Evolutionary conservation across 1,284 basidiomycete species (phyloP).

Genomic region (Cryptococcus wingfieldii): DNA sequence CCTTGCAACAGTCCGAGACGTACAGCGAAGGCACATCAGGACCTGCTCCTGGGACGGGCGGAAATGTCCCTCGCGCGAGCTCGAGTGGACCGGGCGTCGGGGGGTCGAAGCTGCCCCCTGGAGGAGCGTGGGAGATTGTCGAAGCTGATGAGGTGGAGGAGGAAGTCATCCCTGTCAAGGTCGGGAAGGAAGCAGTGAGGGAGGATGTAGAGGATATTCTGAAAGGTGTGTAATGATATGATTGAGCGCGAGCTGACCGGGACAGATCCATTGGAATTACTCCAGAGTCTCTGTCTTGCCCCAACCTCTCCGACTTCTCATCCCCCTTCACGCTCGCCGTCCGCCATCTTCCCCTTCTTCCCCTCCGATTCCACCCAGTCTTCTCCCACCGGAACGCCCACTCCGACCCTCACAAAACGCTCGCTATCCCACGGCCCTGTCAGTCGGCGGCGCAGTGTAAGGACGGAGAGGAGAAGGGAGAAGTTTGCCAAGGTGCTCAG

Average conservation of each 20-base stretch:
- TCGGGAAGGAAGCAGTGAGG: conserved; percentile 55
- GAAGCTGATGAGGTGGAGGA: conserved; percentile 30
- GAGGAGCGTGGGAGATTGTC: conserved; percentile 47
- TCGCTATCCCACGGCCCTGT: conserved; percentile 3
- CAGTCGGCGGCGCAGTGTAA: conserved; percentile 63
- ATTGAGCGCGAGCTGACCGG: conserved; percentile 14
- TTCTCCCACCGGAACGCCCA: conserved; percentile 8
- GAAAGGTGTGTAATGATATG: conserved; percentile 55
- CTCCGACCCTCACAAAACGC: conserved; percentile 17
- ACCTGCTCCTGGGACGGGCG: conserved; percentile 28
- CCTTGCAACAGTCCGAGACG: conserved; percentile 22
- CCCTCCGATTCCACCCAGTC: conserved; percentile 13
- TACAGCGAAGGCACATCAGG: conserved; percentile 27
- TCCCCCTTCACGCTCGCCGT: conserved; percentile 3
- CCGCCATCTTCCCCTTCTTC: conserved; percentile 35
- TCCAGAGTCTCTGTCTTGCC: conserved; percentile 26
- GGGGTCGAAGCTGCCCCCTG: conserved; percentile 33
- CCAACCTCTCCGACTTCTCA: conserved; percentile 17
- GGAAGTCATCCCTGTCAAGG: conserved; percentile 28
- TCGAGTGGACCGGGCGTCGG: background rate
- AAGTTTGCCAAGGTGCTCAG: conserved; percentile 42
- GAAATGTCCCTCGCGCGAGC: background rate
- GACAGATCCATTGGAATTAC: conserved; percentile 57
- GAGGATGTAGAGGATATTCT: conserved; percentile 68
- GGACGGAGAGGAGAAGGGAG: conserved; percentile 45